These are phyloP conservation scores for Fomitopsis palustris DNA, from an alignment of 1,284 basidiomycete species.

Conservation along the genomic window DNA sequence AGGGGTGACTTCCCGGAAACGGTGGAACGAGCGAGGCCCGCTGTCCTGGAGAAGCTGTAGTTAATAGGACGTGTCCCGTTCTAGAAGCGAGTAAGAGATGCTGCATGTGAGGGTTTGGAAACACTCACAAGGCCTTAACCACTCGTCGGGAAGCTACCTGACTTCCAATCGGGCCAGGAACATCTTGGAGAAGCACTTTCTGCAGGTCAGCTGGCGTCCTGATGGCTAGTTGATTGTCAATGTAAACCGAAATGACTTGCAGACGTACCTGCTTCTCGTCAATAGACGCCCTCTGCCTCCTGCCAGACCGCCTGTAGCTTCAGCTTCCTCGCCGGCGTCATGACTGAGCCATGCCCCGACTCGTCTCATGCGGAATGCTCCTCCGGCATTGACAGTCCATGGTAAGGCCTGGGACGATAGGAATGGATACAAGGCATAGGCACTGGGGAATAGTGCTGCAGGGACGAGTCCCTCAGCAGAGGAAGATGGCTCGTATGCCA, in stretches of 20 bases:
- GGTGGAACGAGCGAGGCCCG: constrained; percentile 45
- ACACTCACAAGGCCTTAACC: constrained; percentile 48
- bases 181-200: constrained; percentile 9
- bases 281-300: constrained; percentile 31
- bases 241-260: neutral
- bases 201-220: constrained; percentile 18
- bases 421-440: constrained; percentile 66
- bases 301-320: constrained; percentile 35
- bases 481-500: constrained; percentile 37
- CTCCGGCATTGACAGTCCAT: constrained; percentile 41
- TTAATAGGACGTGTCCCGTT: constrained; percentile 54
- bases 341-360: constrained; percentile 55
- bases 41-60: constrained; percentile 31
- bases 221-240: neutral
- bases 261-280: constrained; percentile 33
- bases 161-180: neutral
- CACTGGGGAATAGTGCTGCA: constrained; percentile 24
- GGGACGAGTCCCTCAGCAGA: constrained; percentile 12
- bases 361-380: constrained; percentile 55
- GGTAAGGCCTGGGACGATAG: constrained; percentile 44
- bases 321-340: constrained; percentile 30
- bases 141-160: constrained; percentile 6
- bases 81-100: constrained; percentile 29
- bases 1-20: constrained; percentile 41
- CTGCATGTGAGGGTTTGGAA: neutral